These are phyloP conservation scores for Bryoglossum gracile DNA, from an alignment of 495 filamentous ascomycete species.

Conservation along the genomic window DNA sequence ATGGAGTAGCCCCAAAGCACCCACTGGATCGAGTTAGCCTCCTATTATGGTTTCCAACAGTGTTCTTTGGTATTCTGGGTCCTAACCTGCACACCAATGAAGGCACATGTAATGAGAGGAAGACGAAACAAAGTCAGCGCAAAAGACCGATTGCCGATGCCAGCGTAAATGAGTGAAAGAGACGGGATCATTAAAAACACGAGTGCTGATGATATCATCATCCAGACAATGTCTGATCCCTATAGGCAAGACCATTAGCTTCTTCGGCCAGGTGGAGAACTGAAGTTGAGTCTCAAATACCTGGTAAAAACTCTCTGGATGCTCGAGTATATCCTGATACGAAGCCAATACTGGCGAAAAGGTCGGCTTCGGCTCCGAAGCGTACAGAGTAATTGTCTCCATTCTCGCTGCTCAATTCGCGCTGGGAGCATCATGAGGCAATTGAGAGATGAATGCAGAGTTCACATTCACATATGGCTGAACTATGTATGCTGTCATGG, in stretches of 20 bases:
- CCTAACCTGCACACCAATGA: not conserved
- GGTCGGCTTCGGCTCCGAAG: not conserved
- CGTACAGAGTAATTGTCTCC: not conserved
- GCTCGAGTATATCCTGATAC: not conserved
- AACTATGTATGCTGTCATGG: no score
- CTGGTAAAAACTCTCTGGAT: not conserved
- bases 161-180: not conserved
- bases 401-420: not conserved
- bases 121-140: not conserved
- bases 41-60: not conserved
- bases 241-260: not conserved
- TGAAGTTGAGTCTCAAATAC: not conserved
- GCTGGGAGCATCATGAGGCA: not conserved
- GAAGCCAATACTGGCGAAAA: not conserved
- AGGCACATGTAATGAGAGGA: not conserved
- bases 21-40: not conserved
- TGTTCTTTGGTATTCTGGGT: not conserved
- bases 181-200: not conserved
- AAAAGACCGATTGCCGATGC: not conserved
- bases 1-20: not conserved
- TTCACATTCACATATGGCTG: no score
- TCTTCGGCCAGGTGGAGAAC: not conserved
- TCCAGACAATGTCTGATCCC: slow-evolving; percentile 7
- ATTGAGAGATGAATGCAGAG: not conserved
- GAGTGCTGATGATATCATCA: slow-evolving; percentile 2